Percentiles rank a stretch among this genome's conserved stretches.
phyloP scores from a whole-genome alignment of 176 grass and related monocot species.

The Tillandsia leiboldiana region DNA sequence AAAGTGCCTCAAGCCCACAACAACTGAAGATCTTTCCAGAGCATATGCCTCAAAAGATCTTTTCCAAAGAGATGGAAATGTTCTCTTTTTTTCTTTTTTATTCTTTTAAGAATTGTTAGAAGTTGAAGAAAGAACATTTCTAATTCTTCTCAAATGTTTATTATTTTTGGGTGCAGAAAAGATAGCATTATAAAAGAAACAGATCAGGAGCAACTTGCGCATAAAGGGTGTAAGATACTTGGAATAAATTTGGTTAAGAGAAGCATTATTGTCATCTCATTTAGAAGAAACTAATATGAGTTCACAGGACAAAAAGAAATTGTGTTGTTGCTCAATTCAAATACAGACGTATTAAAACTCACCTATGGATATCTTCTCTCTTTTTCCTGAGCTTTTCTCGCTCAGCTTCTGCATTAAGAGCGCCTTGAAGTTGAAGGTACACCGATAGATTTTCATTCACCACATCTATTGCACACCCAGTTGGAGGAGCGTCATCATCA shows the following conservation, averaged over 20 bases:
- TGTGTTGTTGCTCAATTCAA: not conserved
- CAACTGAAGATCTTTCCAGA: no score
- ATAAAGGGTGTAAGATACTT: no score
- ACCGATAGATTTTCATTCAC: conserved; percentile 70
- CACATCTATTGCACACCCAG: conserved; percentile 65
- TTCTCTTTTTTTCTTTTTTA: no score
- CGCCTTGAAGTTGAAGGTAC: conserved; percentile 84
- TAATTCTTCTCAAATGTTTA: no score
- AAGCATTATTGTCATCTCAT: not conserved
- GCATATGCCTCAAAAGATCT: no score
- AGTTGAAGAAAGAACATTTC: no score
- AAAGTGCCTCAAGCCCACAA: no score
- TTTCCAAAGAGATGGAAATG: no score
- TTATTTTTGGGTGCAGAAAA: no score
- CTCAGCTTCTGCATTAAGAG: conserved; percentile 67
- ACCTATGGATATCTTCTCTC: conserved; percentile 71
- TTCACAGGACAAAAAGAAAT: not conserved
- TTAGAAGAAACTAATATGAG: not conserved
- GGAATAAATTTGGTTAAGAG: not conserved
- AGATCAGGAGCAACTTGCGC: no score
- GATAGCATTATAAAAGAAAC: no score
- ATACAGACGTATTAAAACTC: not conserved
- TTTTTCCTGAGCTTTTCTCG: conserved; percentile 70
- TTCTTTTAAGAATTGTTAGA: no score
- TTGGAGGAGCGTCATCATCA: conserved; percentile 41